A percentile compares a stretch with the other conserved stretches of the same genome.
Evolutionary conservation across 2,329 filamentous ascomycete genomes (phyloP).

Genomic region (Seiridium cupressi): DNA sequence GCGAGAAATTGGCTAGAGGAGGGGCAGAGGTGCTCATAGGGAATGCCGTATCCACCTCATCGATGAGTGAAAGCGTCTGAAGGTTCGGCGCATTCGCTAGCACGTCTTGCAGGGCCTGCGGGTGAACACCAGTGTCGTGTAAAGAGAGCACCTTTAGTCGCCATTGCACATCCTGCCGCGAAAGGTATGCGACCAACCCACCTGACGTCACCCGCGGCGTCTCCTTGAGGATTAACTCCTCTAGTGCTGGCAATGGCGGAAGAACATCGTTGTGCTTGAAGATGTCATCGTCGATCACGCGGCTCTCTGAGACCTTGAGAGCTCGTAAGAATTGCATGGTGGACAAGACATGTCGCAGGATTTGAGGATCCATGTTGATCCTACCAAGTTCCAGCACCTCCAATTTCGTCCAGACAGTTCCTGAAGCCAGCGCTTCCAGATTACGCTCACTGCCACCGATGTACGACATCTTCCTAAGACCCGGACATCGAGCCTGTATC

Average conservation of each 20-base stretch:
- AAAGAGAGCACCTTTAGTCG: constrained; percentile 68
- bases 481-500: constrained; percentile 77
- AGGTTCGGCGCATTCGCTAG: constrained; percentile 57
- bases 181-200: constrained; percentile 70
- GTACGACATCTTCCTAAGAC: constrained; percentile 89
- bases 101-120: constrained; percentile 59
- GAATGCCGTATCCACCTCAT: constrained; percentile 49
- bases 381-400: constrained; percentile 70
- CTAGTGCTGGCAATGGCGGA: constrained; percentile 71
- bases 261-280: constrained; percentile 65
- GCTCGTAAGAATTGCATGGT: constrained; percentile 67
- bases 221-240: constrained; percentile 70
- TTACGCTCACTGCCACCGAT: constrained; percentile 73
- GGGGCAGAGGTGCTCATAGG: constrained; percentile 50
- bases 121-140: constrained; percentile 67
- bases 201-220: constrained; percentile 68
- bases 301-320: constrained; percentile 69
- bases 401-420: constrained; percentile 65
- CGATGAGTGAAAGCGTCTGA: constrained; percentile 53
- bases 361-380: constrained; percentile 67
- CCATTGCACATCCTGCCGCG: constrained; percentile 55
- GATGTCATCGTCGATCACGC: constrained; percentile 73
- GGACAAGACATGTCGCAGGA: constrained; percentile 69
- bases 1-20: constrained; percentile 64
- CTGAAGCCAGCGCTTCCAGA: constrained; percentile 66